phyloP scores from a whole-genome alignment of 2,329 filamentous ascomycete genomes.

The Canariomyces notabilis region DNA sequence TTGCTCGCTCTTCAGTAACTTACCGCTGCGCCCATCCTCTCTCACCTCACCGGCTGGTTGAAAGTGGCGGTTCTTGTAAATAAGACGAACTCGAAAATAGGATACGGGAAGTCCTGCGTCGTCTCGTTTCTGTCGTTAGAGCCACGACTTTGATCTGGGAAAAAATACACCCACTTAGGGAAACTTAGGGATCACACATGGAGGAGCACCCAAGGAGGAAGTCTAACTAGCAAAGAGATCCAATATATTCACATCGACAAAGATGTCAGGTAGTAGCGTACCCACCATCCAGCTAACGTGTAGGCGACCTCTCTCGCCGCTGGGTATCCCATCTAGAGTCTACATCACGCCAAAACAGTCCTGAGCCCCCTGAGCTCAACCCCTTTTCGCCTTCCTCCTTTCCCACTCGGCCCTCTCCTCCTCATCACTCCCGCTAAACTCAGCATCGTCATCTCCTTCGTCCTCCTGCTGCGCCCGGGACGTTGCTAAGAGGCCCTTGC shows the following conservation, averaged over 20 bases:
- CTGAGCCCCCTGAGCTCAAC: constrained; percentile 11
- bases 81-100: no score
- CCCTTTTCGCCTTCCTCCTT: constrained; percentile 39
- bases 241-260: background rate
- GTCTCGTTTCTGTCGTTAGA: no score
- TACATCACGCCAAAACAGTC: background rate
- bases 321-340: background rate
- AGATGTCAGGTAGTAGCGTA: background rate
- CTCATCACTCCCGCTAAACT: constrained; percentile 60
- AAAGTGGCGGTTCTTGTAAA: no score
- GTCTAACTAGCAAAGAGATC: background rate
- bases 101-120: no score
- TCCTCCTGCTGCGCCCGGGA: constrained; percentile 26
- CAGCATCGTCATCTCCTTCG: constrained; percentile 46
- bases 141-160: no score
- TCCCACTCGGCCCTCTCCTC: constrained; percentile 61
- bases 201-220: background rate
- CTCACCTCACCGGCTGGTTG: no score
- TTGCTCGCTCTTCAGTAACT: no score
- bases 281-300: background rate
- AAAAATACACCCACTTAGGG: no score
- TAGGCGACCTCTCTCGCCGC: background rate
- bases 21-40: no score
- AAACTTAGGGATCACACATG: no score
- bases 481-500: constrained; percentile 9